Evolutionary conservation across 495 filamentous ascomycete species (phyloP).

Genomic region (Trichodelitschia bisporula): DNA sequence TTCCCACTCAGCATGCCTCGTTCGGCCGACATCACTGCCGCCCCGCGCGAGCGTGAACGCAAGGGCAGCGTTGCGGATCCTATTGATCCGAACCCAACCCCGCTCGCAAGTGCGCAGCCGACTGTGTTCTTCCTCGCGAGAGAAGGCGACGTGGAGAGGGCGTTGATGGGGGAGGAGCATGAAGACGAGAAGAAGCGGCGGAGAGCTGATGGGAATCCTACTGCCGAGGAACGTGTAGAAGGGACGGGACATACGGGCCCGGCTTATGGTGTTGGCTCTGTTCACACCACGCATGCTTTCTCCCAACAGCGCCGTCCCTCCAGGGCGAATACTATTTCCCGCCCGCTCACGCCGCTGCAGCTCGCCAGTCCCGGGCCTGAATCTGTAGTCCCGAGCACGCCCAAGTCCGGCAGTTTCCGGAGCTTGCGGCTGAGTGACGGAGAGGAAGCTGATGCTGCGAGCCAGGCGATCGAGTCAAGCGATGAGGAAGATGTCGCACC

Average conservation of each 20-base stretch:
- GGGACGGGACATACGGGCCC: not conserved
- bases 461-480: conserved; percentile 20
- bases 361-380: conserved; percentile 18
- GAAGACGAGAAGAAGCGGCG: conserved; percentile 8
- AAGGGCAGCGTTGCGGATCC: too few species aligned
- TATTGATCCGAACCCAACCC: too few species aligned
- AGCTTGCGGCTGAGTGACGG: conserved; percentile 26
- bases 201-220: conserved; percentile 2
- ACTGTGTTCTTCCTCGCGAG: conserved; percentile 17
- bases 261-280: not conserved
- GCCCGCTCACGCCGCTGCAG: conserved; percentile 30
- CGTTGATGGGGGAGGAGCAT: conserved; percentile 3
- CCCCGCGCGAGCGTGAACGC: too few species aligned
- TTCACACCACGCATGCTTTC: conserved; percentile 4
- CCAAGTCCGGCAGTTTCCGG: conserved; percentile 20
- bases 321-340: conserved; percentile 16
- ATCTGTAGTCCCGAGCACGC: conserved; percentile 16
- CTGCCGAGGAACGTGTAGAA: conserved; percentile 2
- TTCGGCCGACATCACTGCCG: too few species aligned
- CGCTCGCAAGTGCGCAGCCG: too few species aligned
- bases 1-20: too few species aligned
- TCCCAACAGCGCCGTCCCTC: conserved; percentile 6
- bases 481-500: conserved; percentile 3
- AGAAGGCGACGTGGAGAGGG: conserved; percentile 15
- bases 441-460: conserved; percentile 25